phyloP scores from a whole-genome alignment of 2,329 filamentous ascomycete species.

The Onygenales sp. region DNA sequence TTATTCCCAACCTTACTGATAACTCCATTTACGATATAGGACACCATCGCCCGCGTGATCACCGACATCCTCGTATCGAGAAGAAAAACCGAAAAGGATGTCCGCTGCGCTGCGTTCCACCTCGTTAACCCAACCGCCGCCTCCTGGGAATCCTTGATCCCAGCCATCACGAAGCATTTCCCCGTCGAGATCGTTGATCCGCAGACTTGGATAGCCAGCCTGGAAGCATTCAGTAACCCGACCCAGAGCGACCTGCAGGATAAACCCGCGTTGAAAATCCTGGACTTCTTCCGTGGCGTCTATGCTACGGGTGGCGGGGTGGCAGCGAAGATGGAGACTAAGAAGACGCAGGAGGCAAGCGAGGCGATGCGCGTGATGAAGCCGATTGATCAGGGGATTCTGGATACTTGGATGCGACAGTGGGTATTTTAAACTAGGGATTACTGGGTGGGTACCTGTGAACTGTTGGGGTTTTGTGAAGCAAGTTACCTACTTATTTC shows the following conservation, averaged over 20 bases:
- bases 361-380: constrained; percentile 33
- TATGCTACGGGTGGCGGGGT: constrained; percentile 11
- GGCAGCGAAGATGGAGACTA: constrained; percentile 32
- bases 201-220: constrained; percentile 36
- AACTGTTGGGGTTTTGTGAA: no score
- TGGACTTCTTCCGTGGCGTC: constrained; percentile 40
- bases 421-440: neutral
- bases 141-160: constrained; percentile 34
- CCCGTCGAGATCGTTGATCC: constrained; percentile 32
- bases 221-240: constrained; percentile 34
- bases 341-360: constrained; percentile 31
- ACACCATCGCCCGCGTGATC: constrained; percentile 34
- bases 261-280: constrained; percentile 45
- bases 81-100: constrained; percentile 17
- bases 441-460: no score
- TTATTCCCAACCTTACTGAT: neutral
- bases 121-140: constrained; percentile 38
- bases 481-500: no score
- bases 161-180: constrained; percentile 34
- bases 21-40: constrained; percentile 20
- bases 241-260: constrained; percentile 28
- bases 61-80: constrained; percentile 37
- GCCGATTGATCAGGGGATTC: constrained; percentile 35
- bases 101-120: constrained; percentile 30
- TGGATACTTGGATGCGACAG: constrained; percentile 29